Evolutionary conservation across 2,329 filamentous ascomycete genomes (phyloP), one percentile per base, ranked within the genome.

Genomic region (Monilinia fructicola): DNA sequence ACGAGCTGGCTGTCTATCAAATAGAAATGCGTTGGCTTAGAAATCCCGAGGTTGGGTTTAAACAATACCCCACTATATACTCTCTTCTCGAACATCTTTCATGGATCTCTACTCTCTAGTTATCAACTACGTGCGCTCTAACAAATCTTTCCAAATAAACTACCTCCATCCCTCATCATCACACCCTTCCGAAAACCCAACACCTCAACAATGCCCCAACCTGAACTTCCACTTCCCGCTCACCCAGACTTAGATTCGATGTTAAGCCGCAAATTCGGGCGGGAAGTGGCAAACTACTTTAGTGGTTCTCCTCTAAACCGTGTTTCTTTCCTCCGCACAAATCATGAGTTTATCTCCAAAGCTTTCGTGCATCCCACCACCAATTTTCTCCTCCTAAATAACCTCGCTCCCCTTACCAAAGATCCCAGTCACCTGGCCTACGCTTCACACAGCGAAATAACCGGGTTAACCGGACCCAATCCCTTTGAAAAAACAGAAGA

Each of bases 231-330:
- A 38, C 70, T 72, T 18, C 70, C 74, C 18, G 72, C 74, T 21
- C 75, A 76, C 55, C 68, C 70, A 69, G 69, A 74, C 61, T 64
- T 74, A 11, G 75, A 77, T 70, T 74, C 72, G 7, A 92, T 92
- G 87, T 82, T 95, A 74, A 86, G 87, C 72, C 83, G 86, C 67
- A 91, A 89, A 76, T 94, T 93, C 78, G 91, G 91, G 78, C 88
- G 85, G 71, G 91, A 94, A 78, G 82, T 91, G 69, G 85, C 89
- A 76, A 95, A 94, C 79, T 95, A 95, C 84, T 95, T 93, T 79
- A 87, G 90, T 60, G 90, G 91, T 71, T 89, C 86, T 65, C 90
- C 88, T 9, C 79, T 94, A 67, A 94, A 95, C 80, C 87, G 91
- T 55, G 84, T 93, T 56, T 91, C 90, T 21, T 95, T 94, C 78